Evolutionary conservation across 208 protist species (phyloP).

Genomic region (Crithidia thermophila): DNA sequence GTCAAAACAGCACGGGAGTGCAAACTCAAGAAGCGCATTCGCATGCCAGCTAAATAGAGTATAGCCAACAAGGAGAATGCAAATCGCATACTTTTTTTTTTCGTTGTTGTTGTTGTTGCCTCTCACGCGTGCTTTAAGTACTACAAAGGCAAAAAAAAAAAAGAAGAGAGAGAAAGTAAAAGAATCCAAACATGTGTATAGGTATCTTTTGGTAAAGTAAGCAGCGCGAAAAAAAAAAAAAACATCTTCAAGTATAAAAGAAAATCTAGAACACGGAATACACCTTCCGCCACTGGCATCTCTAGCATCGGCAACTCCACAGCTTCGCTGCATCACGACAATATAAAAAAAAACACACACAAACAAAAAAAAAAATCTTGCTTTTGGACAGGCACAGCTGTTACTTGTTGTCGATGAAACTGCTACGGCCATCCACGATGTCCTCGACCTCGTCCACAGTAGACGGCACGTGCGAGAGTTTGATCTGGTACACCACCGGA

Average conservation of each 20-base stretch:
- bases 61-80: too few relatives aligned
- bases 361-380: not conserved
- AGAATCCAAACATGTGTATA: conserved; percentile 6
- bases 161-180: not conserved
- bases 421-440: conserved; percentile 56
- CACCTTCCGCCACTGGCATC: too few relatives aligned
- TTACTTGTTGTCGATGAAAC: not conserved
- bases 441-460: conserved; percentile 85
- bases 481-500: conserved; percentile 68
- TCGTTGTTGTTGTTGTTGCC: conserved; percentile 1
- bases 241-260: conserved; percentile 19
- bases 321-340: too few relatives aligned
- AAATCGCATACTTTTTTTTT: not conserved
- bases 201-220: not conserved
- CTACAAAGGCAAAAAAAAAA: not conserved
- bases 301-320: too few relatives aligned
- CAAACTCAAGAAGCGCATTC: too few relatives aligned
- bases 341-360: not conserved
- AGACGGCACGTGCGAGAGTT: conserved; percentile 55
- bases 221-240: conserved; percentile 13
- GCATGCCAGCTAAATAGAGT: too few relatives aligned
- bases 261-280: too few relatives aligned
- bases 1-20: too few relatives aligned
- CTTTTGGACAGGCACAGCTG: not conserved
- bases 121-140: not conserved